Evolutionary conservation across 2,329 filamentous ascomycete species (phyloP).

Genomic region (Hypoxylon sp.): DNA sequence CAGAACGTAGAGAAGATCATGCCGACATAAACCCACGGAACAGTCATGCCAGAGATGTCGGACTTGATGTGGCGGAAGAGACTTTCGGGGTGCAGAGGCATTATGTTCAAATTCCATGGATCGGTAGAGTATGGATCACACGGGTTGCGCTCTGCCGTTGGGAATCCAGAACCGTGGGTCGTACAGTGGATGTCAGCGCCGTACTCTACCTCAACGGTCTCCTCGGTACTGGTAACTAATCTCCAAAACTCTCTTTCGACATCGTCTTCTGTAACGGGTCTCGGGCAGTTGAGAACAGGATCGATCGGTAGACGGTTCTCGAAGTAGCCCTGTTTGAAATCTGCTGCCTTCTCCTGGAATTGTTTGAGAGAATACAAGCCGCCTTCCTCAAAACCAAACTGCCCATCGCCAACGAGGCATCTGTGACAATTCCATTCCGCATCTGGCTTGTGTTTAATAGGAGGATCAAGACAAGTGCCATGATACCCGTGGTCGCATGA

Average conservation of each 20-base stretch:
- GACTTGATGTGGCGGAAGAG: conserved; percentile 98
- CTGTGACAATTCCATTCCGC: conserved; percentile 96
- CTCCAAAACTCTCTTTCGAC: conserved; percentile 98
- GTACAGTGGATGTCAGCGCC: conserved; percentile 98
- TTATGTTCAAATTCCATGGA: conserved; percentile 94
- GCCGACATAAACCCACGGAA: conserved; percentile 98
- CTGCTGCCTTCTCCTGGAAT: conserved; percentile 95
- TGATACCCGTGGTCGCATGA: conserved; percentile 93
- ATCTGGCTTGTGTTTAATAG: conserved; percentile 81
- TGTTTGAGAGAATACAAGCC: conserved; percentile 94
- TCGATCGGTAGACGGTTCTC: conserved; percentile 91
- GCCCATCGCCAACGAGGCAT: conserved; percentile 94
- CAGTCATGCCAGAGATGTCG: conserved; percentile 98
- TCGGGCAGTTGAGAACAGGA: conserved; percentile 82
- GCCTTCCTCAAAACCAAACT: conserved; percentile 98
- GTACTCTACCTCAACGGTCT: conserved; percentile 98
- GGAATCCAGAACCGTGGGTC: conserved; percentile 96
- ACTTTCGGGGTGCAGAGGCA: conserved; percentile 91
- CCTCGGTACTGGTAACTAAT: conserved; percentile 91
- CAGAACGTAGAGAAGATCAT: conserved; percentile 99
- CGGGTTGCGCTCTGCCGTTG: conserved; percentile 92
- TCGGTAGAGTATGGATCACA: conserved; percentile 89
- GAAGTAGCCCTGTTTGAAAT: conserved; percentile 96
- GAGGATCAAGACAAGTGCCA: conserved; percentile 89
- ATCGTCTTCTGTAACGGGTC: conserved; percentile 91